phyloP scores from a whole-genome alignment of 495 filamentous ascomycete species.

The Mycothermus thermophilus region DNA sequence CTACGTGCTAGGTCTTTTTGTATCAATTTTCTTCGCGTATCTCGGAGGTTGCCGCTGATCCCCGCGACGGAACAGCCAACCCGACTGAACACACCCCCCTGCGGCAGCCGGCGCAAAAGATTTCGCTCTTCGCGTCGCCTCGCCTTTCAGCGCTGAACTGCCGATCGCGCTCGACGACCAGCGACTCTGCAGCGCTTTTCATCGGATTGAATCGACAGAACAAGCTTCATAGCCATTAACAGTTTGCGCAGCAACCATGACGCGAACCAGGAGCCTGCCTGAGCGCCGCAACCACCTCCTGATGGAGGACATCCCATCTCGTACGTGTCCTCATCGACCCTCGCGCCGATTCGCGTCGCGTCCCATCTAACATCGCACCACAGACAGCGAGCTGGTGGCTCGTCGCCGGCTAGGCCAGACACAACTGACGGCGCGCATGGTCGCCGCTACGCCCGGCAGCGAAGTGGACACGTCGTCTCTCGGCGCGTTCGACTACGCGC shows the following conservation, averaged over 20 bases:
- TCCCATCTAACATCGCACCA: conserved; percentile 11
- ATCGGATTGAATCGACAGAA: too few species aligned
- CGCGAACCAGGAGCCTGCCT: conserved; percentile 47
- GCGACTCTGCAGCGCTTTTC: background rate
- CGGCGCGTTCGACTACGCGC: conserved; percentile 87
- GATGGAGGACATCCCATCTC: conserved; percentile 53
- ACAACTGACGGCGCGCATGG: conserved; percentile 66
- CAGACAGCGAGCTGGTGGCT: conserved; percentile 71
- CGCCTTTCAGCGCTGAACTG: too few species aligned
- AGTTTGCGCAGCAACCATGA: conserved; percentile 43
- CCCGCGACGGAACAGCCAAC: background rate
- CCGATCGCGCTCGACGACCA: conserved; percentile 1
- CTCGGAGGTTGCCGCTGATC: background rate
- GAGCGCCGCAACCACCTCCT: conserved; percentile 64
- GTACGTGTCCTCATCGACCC: conserved; percentile 26
- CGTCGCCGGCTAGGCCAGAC: conserved; percentile 87
- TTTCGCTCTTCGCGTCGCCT: conserved; percentile 14
- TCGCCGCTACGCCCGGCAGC: conserved; percentile 46
- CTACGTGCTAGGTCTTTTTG: too few species aligned
- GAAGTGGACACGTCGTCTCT: conserved; percentile 57
- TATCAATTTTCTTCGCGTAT: too few species aligned
- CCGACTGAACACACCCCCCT: conserved; percentile 4
- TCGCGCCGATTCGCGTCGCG: too few species aligned
- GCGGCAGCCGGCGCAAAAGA: conserved; percentile 20
- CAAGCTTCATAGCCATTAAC: too few species aligned